phyloP scores from a whole-genome alignment of 441 rosid genomes.

The Populus hybrid region DNA sequence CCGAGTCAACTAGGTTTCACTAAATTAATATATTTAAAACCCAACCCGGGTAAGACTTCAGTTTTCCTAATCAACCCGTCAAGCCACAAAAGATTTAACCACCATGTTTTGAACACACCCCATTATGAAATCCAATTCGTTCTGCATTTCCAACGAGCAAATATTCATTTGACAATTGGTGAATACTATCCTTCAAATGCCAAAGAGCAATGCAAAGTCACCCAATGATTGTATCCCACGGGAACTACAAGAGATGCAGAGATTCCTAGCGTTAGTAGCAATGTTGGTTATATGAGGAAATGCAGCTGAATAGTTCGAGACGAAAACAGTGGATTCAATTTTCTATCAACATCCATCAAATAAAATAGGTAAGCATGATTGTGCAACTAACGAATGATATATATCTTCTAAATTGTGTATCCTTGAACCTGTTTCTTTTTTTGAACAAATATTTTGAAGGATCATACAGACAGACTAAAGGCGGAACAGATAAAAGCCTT shows the following conservation, averaged over 20 bases:
- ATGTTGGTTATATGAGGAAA: too few species aligned
- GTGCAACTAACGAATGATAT: neutral
- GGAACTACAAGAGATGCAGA: neutral
- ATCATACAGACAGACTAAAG: neutral
- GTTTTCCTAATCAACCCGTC: neutral
- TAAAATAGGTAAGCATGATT: neutral
- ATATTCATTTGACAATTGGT: neutral
- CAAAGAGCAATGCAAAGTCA: neutral
- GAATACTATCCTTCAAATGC: neutral
- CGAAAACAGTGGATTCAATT: neutral
- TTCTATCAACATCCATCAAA: too few species aligned
- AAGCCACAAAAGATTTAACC: too few species aligned
- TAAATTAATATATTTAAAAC: too few species aligned
- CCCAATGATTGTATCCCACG: neutral
- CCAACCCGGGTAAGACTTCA: neutral
- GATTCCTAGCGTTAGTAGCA: neutral
- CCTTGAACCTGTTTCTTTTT: conserved; percentile 5
- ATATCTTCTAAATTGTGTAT: neutral
- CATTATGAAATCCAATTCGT: too few species aligned
- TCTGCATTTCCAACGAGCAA: too few species aligned
- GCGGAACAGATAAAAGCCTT: neutral
- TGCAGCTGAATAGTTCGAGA: neutral
- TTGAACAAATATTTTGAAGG: conserved; percentile 13
- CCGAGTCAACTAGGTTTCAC: neutral
- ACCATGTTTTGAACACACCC: too few species aligned